phyloP scores from a whole-genome alignment of 1,284 basidiomycete species.

The Polyporus tsugae region DNA sequence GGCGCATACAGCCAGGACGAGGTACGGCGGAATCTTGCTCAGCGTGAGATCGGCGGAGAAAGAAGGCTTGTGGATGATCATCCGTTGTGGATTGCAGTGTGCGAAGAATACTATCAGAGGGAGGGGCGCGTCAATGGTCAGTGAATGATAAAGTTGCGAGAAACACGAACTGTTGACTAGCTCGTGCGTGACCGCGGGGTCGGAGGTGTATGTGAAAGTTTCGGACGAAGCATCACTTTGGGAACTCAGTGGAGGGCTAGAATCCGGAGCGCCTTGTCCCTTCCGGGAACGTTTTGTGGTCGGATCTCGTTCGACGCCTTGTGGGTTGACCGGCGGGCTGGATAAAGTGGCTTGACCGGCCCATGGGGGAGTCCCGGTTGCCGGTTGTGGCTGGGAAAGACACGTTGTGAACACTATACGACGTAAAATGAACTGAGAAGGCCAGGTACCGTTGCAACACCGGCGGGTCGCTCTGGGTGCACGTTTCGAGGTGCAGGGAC shows the following conservation, averaged over 20 bases:
- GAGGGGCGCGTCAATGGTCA: neutral
- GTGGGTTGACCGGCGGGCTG: constrained; percentile 28
- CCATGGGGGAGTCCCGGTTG: constrained; percentile 27
- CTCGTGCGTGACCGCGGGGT: constrained; percentile 72
- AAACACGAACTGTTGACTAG: constrained; percentile 71
- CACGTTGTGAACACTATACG: neutral
- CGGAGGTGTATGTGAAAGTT: constrained; percentile 45
- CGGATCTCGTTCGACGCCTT: constrained; percentile 33
- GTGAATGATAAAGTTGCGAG: constrained; percentile 22
- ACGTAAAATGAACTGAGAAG: constrained; percentile 18
- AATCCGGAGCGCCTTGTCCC: constrained; percentile 30
- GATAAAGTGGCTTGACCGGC: constrained; percentile 29
- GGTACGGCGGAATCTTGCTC: constrained; percentile 69
- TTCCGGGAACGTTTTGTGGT: constrained; percentile 35
- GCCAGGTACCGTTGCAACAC: constrained; percentile 28
- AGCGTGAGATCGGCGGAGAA: constrained; percentile 71
- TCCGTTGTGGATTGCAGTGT: constrained; percentile 77
- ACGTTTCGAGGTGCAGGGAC: constrained; percentile 69
- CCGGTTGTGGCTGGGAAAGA: constrained; percentile 24
- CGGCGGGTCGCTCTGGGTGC: constrained; percentile 26
- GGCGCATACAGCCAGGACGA: constrained; percentile 77
- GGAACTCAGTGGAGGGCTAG: constrained; percentile 35
- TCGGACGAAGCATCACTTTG: constrained; percentile 46
- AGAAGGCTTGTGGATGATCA: constrained; percentile 78
- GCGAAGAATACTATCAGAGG: constrained; percentile 74